A percentile compares a stretch with the other conserved stretches of the same genome.
phyloP scores from a whole-genome alignment of 148 eudicot species.

The Camellia sinensis region DNA sequence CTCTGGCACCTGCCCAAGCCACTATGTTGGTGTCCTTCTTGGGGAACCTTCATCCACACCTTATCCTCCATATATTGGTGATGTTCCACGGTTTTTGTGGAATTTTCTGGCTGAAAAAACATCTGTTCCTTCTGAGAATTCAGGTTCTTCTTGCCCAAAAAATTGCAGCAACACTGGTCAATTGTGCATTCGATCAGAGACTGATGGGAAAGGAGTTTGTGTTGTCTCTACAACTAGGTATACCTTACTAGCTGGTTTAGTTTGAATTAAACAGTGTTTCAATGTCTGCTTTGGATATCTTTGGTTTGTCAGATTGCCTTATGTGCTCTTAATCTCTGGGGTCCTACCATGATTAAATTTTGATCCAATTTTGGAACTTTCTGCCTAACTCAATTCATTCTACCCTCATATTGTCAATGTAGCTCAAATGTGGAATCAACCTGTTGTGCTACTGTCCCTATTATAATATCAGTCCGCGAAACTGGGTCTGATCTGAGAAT shows the following conservation, averaged over 20 bases:
- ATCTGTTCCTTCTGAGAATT: constrained; percentile 41
- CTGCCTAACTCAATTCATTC: not conserved
- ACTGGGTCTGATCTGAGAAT: not conserved
- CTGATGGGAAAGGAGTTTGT: constrained; percentile 76
- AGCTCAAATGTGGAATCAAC: not conserved
- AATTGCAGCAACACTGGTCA: constrained; percentile 56
- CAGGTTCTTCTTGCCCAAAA: constrained; percentile 55
- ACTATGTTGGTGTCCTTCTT: constrained; percentile 81
- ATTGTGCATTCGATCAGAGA: constrained; percentile 66
- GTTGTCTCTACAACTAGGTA: constrained; percentile 86
- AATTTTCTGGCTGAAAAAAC: constrained; percentile 90
- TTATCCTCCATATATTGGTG: constrained; percentile 62
- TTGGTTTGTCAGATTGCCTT: not conserved
- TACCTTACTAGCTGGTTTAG: not conserved
- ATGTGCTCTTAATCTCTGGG: not conserved
- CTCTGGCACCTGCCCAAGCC: constrained; percentile 71
- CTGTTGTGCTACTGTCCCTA: not conserved
- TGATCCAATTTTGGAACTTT: not conserved
- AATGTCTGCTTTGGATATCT: constrained; percentile 2
- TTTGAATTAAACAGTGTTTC: not conserved
- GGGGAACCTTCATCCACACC: constrained; percentile 81
- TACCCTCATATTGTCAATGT: too few relatives aligned
- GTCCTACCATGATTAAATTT: not conserved
- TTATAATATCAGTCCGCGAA: not conserved
- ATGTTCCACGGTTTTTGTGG: constrained; percentile 84